phyloP scores from a whole-genome alignment of 352 stramenopile genomes.

The Pythium oligandrum region DNA sequence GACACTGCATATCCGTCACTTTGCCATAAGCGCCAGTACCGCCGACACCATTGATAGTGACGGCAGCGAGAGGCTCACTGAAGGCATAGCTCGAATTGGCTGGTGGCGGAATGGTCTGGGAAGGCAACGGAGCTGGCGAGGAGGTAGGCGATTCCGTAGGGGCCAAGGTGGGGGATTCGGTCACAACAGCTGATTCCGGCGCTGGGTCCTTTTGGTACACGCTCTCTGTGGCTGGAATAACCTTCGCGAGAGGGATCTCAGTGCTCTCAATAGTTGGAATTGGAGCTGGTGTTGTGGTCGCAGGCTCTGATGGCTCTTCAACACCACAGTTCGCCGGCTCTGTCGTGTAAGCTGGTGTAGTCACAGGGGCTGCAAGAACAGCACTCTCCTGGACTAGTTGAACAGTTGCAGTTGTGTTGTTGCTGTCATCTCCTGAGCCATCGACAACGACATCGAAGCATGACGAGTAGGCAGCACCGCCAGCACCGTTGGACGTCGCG shows the following conservation, averaged over 20 bases:
- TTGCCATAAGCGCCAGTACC: conserved; percentile 28
- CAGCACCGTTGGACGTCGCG: conserved; percentile 2
- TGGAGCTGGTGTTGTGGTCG: background rate
- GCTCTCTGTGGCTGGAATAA: background rate
- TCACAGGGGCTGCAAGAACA: background rate
- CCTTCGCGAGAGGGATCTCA: background rate
- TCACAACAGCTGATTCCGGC: background rate
- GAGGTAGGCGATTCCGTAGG: background rate
- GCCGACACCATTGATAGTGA: conserved; percentile 26
- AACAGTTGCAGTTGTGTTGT: background rate
- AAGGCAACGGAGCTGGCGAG: conserved; percentile 1
- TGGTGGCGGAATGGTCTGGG: background rate
- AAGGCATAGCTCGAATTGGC: conserved; percentile 4
- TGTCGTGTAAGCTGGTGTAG: background rate
- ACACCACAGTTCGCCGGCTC: background rate
- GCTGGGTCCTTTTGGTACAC: background rate
- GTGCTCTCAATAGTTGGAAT: background rate
- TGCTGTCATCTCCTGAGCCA: background rate
- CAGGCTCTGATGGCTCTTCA: conserved; percentile 4
- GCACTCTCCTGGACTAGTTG: background rate
- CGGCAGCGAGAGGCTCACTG: conserved; percentile 11
- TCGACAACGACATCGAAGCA: conserved; percentile 27
- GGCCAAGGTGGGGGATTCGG: background rate
- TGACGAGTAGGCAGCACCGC: conserved; percentile 10
- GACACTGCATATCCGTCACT: conserved; percentile 26